Evolutionary conservation across 2,329 filamentous ascomycete species (phyloP), one percentile per base, ranked within the genome.

Genomic region (Nemania sp.): DNA sequence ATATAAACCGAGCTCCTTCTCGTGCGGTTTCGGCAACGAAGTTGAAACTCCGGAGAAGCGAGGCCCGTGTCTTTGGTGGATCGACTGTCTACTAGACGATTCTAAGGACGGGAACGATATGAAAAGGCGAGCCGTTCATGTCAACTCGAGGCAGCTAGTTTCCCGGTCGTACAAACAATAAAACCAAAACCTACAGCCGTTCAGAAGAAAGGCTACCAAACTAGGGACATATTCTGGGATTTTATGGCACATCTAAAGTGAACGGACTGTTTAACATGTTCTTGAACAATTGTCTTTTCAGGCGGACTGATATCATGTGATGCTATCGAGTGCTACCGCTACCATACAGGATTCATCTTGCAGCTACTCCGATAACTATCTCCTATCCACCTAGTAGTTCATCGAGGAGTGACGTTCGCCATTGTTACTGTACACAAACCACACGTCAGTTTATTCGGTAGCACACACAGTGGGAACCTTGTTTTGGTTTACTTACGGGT

Each of bases 401-500:
- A 62, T 64, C 4, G 63, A 58, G 13, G 29, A 43, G 57, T 71
- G 69, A 35, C 35, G n/a, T 3, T 69, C 64, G 35, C 11, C 43
- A 15, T 29, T 41, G 56, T 66, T 26, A n/a, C 66, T 70, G 60
- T 8, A 45, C 51, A 20, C 22, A 18, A 15, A 6, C 6, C 27
- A 20, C 43, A 62, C 10, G 22, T 63, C 24, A 66, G 63, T 22
- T 11, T 51, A 26, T 49, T 47, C 15, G 29, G 15, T n/a, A 5
- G 1, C 13, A 15, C 29, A 47, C 35, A 43, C 18, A n/a, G 13
- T 29, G 8, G 32, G 53, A 15, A 29, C 7, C 10, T 32, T 10
- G 10, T 10, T 7, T 2, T 22, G 38, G 13, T 47, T 22, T 1
- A 83, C 85, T 81, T 77, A 87, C 85, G 88, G 88, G 79, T 90